Conservation (phyloP, 495 filamentous ascomycete genomes). For the Penicillium diatomitis region DNA sequence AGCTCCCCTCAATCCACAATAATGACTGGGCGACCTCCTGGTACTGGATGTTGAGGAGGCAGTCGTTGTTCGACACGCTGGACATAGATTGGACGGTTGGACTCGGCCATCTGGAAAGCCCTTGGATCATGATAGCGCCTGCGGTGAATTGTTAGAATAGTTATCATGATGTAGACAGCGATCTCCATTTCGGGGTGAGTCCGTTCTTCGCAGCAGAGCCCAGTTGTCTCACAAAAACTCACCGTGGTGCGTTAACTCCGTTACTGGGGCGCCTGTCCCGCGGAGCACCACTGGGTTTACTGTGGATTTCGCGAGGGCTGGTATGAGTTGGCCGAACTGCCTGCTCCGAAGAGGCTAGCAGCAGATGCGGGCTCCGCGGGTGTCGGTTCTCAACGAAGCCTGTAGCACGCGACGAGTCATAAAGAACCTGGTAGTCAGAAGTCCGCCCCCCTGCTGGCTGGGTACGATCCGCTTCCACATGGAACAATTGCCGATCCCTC, state of each 20-base stretch:
- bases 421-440: constrained; percentile 8
- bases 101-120: constrained; percentile 13
- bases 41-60: constrained; percentile 11
- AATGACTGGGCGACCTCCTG: constrained; percentile 19
- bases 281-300: constrained; percentile 3
- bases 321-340: constrained; percentile 1
- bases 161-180: too few species aligned
- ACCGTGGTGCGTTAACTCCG: constrained; percentile 12
- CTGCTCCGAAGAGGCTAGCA: constrained; percentile 8
- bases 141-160: constrained; percentile 1
- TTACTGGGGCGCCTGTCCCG: constrained; percentile 14
- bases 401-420: constrained; percentile 8
- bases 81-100: constrained; percentile 21
- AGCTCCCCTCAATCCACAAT: constrained; percentile 25
- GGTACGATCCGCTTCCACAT: constrained; percentile 6
- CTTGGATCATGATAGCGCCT: constrained; percentile 16
- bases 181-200: too few species aligned
- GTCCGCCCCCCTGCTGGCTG: constrained; percentile 9
- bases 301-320: constrained; percentile 1
- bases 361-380: constrained; percentile 7
- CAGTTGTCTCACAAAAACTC: constrained; percentile 6
- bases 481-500: constrained; percentile 7
- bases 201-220: too few species aligned
- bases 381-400: constrained; percentile 5
- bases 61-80: constrained; percentile 16